Conservation (phyloP, 495 filamentous ascomycete species). For the Hyaloscypha variabilis region DNA sequence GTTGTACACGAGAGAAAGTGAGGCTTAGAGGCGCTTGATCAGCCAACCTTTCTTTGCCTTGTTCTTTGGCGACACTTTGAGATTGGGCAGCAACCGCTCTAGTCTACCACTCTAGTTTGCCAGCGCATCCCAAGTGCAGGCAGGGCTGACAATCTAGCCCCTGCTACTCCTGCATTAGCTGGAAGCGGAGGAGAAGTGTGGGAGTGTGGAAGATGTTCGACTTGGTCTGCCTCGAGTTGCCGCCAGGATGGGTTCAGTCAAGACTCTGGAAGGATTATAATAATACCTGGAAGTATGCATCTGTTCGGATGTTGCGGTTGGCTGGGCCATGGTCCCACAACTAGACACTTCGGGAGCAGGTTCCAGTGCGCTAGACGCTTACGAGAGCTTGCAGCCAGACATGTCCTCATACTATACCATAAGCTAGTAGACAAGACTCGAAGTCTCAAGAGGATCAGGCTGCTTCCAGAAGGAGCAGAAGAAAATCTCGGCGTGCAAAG, state of each 20-base stretch:
- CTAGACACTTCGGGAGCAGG: neutral
- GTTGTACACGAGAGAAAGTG: conserved; percentile 24
- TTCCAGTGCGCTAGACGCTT: neutral
- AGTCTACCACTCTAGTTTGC: neutral
- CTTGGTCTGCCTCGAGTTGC: neutral
- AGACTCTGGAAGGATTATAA: neutral
- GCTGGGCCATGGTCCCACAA: neutral
- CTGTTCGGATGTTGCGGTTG: neutral
- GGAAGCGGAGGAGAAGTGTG: neutral
- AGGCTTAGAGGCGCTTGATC: conserved; percentile 16
- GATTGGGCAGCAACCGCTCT: conserved; percentile 1
- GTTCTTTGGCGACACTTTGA: conserved; percentile 17
- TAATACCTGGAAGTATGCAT: neutral
- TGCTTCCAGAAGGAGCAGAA: no score
- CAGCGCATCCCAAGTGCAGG: neutral
- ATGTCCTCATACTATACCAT: neutral
- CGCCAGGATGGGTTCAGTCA: neutral
- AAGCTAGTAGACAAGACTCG: neutral
- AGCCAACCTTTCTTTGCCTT: conserved; percentile 1
- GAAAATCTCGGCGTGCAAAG: no score
- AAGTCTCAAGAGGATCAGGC: no score
- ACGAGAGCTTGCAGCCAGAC: neutral
- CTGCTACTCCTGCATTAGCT: neutral
- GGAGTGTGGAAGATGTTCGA: neutral
- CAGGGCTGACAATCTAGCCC: neutral